A percentile compares a stretch with the other conserved stretches of the same genome.
Evolutionary conservation across 2,329 filamentous ascomycete species (phyloP).

Genomic region (Sclerotinia borealis): DNA sequence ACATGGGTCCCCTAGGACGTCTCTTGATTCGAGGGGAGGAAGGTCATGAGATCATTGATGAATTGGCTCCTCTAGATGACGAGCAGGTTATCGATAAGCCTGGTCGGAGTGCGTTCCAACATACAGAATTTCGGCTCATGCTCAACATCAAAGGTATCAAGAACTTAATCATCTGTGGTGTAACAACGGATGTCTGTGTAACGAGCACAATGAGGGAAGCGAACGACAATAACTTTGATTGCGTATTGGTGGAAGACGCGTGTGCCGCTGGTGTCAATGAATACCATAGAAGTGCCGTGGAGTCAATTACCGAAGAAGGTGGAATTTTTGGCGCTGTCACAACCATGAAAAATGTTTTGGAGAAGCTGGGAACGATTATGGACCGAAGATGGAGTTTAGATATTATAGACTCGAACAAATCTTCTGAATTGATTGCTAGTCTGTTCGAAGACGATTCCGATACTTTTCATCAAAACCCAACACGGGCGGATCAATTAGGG

Average conservation of each 20-base stretch:
- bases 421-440: not conserved
- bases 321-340: slow-evolving; percentile 35
- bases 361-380: not conserved
- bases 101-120: slow-evolving; percentile 32
- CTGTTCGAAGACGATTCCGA: not conserved
- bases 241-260: slow-evolving; percentile 31
- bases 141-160: slow-evolving; percentile 30
- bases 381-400: not conserved
- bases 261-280: slow-evolving; percentile 27
- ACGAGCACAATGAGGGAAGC: slow-evolving; percentile 34
- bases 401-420: not conserved
- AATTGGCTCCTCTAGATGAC: slow-evolving; percentile 25
- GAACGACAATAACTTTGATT: slow-evolving; percentile 33
- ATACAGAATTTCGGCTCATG: slow-evolving; percentile 36
- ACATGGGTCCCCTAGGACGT: slow-evolving; percentile 50
- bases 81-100: slow-evolving; percentile 35
- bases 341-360: not conserved
- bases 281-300: slow-evolving; percentile 29
- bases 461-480: not conserved
- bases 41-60: slow-evolving; percentile 51
- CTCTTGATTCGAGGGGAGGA: slow-evolving; percentile 51
- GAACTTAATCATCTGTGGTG: slow-evolving; percentile 32
- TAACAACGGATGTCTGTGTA: slow-evolving; percentile 36
- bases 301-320: slow-evolving; percentile 31
- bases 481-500: not conserved